Evolutionary conservation across 1,284 basidiomycete genomes (phyloP).

Genomic region (Sanguinoderma infundibulare): DNA sequence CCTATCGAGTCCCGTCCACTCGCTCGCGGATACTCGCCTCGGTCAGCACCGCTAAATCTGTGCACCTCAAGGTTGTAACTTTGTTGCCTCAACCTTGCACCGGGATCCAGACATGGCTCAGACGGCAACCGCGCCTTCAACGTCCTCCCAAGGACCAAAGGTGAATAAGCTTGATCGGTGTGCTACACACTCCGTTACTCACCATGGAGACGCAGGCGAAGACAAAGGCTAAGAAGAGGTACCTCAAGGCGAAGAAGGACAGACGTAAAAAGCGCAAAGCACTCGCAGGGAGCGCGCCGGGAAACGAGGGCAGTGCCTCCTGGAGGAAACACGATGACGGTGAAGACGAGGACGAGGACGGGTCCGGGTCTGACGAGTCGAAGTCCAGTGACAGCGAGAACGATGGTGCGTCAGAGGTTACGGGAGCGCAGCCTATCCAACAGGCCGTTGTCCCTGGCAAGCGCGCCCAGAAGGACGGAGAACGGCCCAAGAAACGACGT

Average conservation of each 20-base stretch:
- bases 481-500: conserved; percentile 37
- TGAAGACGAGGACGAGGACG: conserved; percentile 16
- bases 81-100: not conserved
- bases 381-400: conserved; percentile 23
- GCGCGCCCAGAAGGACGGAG: conserved; percentile 27
- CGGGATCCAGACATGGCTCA: conserved; percentile 1
- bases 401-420: conserved; percentile 32
- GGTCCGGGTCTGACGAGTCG: conserved; percentile 13
- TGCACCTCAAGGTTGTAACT: not conserved
- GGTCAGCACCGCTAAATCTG: not conserved
- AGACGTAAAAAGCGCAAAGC: conserved; percentile 37
- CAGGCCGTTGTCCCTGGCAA: not conserved
- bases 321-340: conserved; percentile 10
- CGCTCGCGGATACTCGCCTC: not conserved
- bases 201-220: conserved; percentile 28
- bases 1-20: not conserved
- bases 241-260: conserved; percentile 42
- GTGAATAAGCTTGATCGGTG: conserved; percentile 10
- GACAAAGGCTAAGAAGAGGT: conserved; percentile 41
- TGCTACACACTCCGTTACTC: not conserved
- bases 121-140: not conserved
- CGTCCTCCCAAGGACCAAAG: conserved; percentile 14
- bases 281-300: not conserved
- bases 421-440: conserved; percentile 12
- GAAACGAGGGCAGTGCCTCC: not conserved